A percentile compares a stretch with the other conserved stretches of the same genome.
Evolutionary conservation across 345 rosid species (phyloP).

Genomic region (Salix purpurea): DNA sequence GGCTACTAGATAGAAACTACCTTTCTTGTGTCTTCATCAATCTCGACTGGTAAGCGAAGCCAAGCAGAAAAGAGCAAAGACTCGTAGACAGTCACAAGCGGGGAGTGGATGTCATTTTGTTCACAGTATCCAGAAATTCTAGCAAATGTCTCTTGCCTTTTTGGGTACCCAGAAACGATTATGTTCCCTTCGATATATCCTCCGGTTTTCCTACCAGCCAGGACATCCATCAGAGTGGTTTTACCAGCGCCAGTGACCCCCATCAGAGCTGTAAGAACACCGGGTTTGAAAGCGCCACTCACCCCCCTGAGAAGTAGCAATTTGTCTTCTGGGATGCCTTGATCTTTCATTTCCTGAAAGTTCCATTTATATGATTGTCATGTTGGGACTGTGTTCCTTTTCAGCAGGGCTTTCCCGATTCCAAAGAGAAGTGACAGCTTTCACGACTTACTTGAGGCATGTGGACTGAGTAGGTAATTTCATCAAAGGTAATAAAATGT

Average conservation of each 20-base stretch:
- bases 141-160: slow-evolving; percentile 78
- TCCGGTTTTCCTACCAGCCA: slow-evolving; percentile 84
- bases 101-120: slow-evolving; percentile 75
- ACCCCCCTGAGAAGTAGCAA: slow-evolving; percentile 64
- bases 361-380: background rate
- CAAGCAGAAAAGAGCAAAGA: slow-evolving; percentile 72
- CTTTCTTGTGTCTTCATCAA: slow-evolving; percentile 47
- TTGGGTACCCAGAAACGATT: slow-evolving; percentile 64
- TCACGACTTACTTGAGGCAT: slow-evolving; percentile 63
- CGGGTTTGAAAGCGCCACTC: slow-evolving; percentile 76
- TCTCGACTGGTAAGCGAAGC: slow-evolving; percentile 56
- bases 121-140: slow-evolving; percentile 78
- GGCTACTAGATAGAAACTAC: slow-evolving; percentile 17
- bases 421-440: too few species aligned
- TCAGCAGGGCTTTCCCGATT: too few species aligned
- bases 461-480: slow-evolving; percentile 57
- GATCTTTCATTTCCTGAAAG: slow-evolving; percentile 50
- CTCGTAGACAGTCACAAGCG: slow-evolving; percentile 68
- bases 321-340: slow-evolving; percentile 52
- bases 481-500: slow-evolving; percentile 54
- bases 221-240: slow-evolving; percentile 82
- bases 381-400: too few species aligned
- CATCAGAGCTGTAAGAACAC: slow-evolving; percentile 78
- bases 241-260: slow-evolving; percentile 81
- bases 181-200: slow-evolving; percentile 69